Base-by-base conservation (phyloP, 1,139 yeast species). In the Sugiyamaella paludigena region DNA sequence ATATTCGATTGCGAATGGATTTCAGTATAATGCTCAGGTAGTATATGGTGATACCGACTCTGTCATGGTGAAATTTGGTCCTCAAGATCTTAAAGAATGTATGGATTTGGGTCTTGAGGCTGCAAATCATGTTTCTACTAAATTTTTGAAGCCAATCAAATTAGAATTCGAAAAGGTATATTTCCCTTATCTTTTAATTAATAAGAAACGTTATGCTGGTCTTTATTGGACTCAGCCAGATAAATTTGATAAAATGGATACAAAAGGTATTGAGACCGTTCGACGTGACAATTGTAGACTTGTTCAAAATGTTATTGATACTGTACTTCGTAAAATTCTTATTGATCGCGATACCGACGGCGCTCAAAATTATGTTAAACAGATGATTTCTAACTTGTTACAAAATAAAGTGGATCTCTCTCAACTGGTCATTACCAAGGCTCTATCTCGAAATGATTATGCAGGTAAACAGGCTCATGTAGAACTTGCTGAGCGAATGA, bases 21-120 rank as follows among this genome's bases (percentile, higher is more conserved):
- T 76, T 61, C 77, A 79, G 15, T 83, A 78, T 64, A 95, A 94
- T 70, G 85, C 98, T 0, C 79, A 84, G 58, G 98, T 94, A 54
- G 85, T 94, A 39, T 94, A 94, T 66, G 99, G 99, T 73, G 99
- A 94, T 70, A 94, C 99, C 0, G 99, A 94, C 78, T 94, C 98
- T 7, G 99, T 94, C 13, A 94, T 94, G 98, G 97, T 94, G 40
- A 89, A 88, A 63, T 94, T 94, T 71, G 99, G 99, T 1, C 80
- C 83, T 36, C 72, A 74, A n/a, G 96, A 89, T 62, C 68, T 92
- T 53, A 81, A 75, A 50, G 84, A 86, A 30, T 87, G 96, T 59
- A 94, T 94, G 98, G 77, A 79, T 50, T 66, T 89, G 49, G 99
- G 98, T 2, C 85, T 88, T 59, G 96, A 91, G 63, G 98, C 98